Conservation (phyloP, 768 basidiomycete genomes). For the Lentinula sp. region DNA sequence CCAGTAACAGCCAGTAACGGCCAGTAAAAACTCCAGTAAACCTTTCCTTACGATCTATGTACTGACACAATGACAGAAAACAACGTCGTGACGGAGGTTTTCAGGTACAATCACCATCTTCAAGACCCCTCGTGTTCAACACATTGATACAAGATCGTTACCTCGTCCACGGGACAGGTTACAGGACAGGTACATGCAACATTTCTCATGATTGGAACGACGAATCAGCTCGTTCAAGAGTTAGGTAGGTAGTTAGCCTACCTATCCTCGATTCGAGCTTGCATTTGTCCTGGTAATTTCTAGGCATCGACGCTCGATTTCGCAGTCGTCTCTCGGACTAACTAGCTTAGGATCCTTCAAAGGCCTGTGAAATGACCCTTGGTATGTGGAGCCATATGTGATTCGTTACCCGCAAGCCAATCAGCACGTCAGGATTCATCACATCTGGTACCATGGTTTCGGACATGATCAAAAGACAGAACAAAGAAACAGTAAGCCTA, state of each 20-base stretch:
- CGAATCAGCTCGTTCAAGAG: background rate
- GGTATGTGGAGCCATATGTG: background rate
- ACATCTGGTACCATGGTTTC: conserved; percentile 5
- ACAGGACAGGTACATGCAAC: background rate
- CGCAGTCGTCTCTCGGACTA: background rate
- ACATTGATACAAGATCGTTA: background rate
- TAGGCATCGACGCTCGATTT: background rate
- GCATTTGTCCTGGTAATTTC: background rate
- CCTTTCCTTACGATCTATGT: too few species aligned
- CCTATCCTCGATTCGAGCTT: background rate
- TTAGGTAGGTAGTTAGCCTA: background rate
- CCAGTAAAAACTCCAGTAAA: too few species aligned
- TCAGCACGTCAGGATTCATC: background rate
- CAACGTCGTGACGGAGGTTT: too few species aligned
- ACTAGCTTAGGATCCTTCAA: background rate
- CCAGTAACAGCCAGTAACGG: too few species aligned
- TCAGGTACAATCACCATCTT: too few species aligned
- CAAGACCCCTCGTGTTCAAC: background rate
- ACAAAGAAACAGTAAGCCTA: background rate
- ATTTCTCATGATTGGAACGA: background rate
- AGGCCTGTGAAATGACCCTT: background rate
- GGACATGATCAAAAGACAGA: background rate
- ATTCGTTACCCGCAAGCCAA: background rate
- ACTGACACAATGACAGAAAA: too few species aligned
- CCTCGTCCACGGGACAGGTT: background rate